These are phyloP conservation scores for Geranium rotundifolium DNA, from an alignment of 345 rosid species.

Conservation along the genomic window DNA sequence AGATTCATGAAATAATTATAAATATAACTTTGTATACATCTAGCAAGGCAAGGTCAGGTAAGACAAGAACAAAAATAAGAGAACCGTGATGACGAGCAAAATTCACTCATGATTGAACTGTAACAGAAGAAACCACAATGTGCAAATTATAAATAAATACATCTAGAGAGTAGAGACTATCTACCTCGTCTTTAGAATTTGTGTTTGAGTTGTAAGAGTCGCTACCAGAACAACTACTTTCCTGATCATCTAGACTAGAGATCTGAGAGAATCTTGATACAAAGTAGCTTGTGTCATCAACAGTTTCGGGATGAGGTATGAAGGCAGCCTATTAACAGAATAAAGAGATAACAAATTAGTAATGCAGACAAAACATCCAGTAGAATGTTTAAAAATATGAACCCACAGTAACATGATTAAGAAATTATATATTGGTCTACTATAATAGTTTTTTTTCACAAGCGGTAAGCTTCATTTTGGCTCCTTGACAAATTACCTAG, in stretches of 20 bases:
- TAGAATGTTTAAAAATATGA: no score
- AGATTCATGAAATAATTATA: neutral
- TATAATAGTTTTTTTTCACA: no score
- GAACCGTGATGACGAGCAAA: no score
- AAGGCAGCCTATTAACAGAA: constrained; percentile 49
- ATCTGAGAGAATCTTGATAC: constrained; percentile 41
- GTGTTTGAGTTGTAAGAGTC: constrained; percentile 21
- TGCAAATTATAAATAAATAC: neutral
- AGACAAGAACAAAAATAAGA: no score
- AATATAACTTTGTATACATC: no score
- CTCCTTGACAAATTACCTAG: no score
- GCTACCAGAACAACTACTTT: constrained; percentile 26
- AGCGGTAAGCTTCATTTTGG: no score
- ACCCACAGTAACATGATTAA: no score
- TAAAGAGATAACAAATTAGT: neutral
- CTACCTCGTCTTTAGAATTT: constrained; percentile 52
- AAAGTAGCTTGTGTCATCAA: constrained; percentile 72
- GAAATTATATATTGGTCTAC: no score
- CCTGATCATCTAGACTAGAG: constrained; percentile 27
- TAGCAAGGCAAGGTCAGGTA: no score
- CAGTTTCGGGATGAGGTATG: constrained; percentile 57
- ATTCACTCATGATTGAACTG: no score
- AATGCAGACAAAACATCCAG: neutral
- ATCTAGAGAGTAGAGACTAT: neutral
- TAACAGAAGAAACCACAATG: no score